Percentiles rank a stretch among this genome's conserved stretches.
Conservation (phyloP, 805 yeast species). For the Sugiyamaella marilandica region DNA sequence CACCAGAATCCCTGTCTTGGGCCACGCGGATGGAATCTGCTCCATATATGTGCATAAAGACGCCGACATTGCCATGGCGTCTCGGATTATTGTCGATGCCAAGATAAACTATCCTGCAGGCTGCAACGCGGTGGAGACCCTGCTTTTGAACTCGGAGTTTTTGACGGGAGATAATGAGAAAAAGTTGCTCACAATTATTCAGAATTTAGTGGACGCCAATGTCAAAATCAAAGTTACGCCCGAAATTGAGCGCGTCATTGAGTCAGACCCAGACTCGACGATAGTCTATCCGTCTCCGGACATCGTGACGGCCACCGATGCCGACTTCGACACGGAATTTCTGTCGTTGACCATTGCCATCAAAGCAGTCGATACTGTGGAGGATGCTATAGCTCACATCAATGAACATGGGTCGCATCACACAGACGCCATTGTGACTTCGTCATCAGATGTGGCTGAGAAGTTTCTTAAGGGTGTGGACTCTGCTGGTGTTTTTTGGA, state of each 20-base stretch:
- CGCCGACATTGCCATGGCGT: slow-evolving; percentile 75
- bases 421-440: slow-evolving; percentile 89
- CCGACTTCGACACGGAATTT: slow-evolving; percentile 79
- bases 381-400: slow-evolving; percentile 79
- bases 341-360: slow-evolving; percentile 80
- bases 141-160: slow-evolving; percentile 51
- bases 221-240: slow-evolving; percentile 68
- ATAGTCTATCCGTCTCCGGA: slow-evolving; percentile 12
- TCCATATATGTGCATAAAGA: slow-evolving; percentile 75
- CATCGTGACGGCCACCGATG: slow-evolving; percentile 46
- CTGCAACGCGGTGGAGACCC: slow-evolving; percentile 93
- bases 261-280: slow-evolving; percentile 9
- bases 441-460: slow-evolving; percentile 64
- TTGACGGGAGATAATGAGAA: slow-evolving; percentile 17
- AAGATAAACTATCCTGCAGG: slow-evolving; percentile 98
- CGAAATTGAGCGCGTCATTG: slow-evolving; percentile 37
- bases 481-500: slow-evolving; percentile 97
- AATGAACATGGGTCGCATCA: slow-evolving; percentile 92
- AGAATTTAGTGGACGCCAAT: slow-evolving; percentile 51
- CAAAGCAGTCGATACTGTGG: slow-evolving; percentile 50
- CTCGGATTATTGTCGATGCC: slow-evolving; percentile 71
- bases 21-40: slow-evolving; percentile 98
- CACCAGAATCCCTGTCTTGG: slow-evolving; percentile 94
- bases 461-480: slow-evolving; percentile 79
- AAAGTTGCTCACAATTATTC: slow-evolving; percentile 29